Base-by-base conservation (phyloP, 495 filamentous ascomycete genomes). In the Umbilicaria muhlenbergii region DNA sequence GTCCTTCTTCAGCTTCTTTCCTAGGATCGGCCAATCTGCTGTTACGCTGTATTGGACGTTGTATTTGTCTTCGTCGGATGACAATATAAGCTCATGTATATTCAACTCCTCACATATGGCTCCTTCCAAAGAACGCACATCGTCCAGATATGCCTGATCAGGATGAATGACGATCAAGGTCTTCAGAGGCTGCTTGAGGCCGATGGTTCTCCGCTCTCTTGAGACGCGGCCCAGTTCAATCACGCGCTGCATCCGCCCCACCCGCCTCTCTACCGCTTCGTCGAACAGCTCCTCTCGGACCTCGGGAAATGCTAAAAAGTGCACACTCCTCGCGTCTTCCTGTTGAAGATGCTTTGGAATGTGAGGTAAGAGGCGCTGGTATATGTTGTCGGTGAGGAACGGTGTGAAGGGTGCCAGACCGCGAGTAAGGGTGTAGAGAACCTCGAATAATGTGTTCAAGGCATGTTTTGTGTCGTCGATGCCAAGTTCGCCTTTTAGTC, bases 1-100 rank as follows among this genome's bases (percentile, higher is more conserved):
- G 52, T 89, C 91, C 65, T 92, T 95, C 71, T 85, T 92, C 42
- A 96, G 70, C 65, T 95, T 96, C 75, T 94, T 94, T 46, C 91
- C 91, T 32, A 98, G 72, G 0, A 80, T 84, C 2, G 89, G 81
- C 84, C 88, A 95, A 62, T 98, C 91, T 8, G 86, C 91, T 24
- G 70, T 69, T 35, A 84, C 82, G 44, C 78, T 83, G 66, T 94
- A 94, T 52, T 89, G 81, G 15, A 98, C 86, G 37, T 83, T 80
- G 66, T 95, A 94, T 53, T 79, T 83, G 34, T 73, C 79, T 63
- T 96, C 92, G 46, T 98, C 86, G 6, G 77, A 77, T 1, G 86
- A 81, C 41, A 95, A 68, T 24, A 92, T 64, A n/a, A 98, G 65
- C 35, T 93, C 79, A 34, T 75, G 75, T 18, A 98, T 69, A 59